Evolutionary conservation across 768 basidiomycete species (phyloP), one percentile per base, ranked within the genome.

Genomic region (Boletus bicolor): DNA sequence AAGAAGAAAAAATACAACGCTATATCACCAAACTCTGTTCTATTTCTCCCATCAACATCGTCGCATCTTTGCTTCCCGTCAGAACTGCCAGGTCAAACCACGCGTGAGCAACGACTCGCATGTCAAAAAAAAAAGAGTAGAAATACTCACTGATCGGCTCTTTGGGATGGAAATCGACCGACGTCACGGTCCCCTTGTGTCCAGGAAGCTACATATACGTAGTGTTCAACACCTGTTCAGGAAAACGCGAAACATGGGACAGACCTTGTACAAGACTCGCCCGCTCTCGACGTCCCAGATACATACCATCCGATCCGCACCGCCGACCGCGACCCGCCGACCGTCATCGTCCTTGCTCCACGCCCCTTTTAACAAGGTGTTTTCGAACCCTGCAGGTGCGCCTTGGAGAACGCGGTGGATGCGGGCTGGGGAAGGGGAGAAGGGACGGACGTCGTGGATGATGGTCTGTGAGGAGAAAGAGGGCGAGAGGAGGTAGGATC

Each of bases 81-180:
- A 98, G 77, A 56, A 98, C 93, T 94, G 19, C 44, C 56, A 34
- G 17, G 7, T 30, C n/a, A 26, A 36, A 9, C 12, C 14, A 17
- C 7, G 21, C 43, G 11, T 66, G 32, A 66, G 52, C 38, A n/a
- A 54, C 44, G 17, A 35, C 19, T 10, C 24, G 36, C 38, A 55
- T 39, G 26, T 32, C 34, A 26, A 15, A 24, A 34, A 14, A 14
- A 45, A 8, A 42, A 39, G 24, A 24, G 48, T 15, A 14, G 15
- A 15, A 53, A 7, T 11, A 77, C 93, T 60, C 71, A 96, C 93
- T 83, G 70, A 97, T 94, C 11, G 94, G 95, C 64, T 97, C 94
- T 66, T 87, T 92, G 9, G 96, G 94, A 70, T 96, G 93, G 78
- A 96, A 97, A 64, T 96, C 97, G 0, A 93, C 92, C n/a, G 87